Conservation (phyloP, 495 filamentous ascomycete genomes). For the Corynascus novoguineensis region DNA sequence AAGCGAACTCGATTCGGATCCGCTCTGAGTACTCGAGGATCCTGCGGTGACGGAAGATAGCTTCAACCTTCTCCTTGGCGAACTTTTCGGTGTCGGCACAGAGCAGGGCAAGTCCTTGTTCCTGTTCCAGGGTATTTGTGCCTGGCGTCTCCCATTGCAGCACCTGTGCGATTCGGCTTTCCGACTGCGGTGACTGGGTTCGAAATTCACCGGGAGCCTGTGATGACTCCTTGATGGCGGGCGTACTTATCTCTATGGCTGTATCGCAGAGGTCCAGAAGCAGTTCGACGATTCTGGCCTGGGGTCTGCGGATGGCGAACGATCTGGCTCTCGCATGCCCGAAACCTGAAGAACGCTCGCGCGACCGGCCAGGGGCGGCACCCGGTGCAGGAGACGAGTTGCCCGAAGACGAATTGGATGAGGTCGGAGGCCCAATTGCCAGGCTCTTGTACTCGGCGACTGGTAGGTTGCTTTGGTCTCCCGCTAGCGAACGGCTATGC, state of each 20-base stretch:
- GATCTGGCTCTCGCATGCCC: constrained; percentile 67
- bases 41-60: constrained; percentile 80
- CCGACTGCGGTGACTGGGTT: constrained; percentile 90
- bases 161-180: constrained; percentile 86
- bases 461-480: constrained; percentile 50
- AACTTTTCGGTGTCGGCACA: constrained; percentile 82
- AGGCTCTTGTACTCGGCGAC: constrained; percentile 87
- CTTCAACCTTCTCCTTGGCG: constrained; percentile 82
- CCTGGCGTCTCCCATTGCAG: constrained; percentile 92
- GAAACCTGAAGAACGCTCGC: constrained; percentile 72
- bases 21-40: constrained; percentile 95
- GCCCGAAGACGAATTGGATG: constrained; percentile 55
- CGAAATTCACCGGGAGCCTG: constrained; percentile 67
- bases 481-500: constrained; percentile 58
- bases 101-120: constrained; percentile 81
- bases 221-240: constrained; percentile 76
- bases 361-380: constrained; percentile 66
- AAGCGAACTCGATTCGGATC: constrained; percentile 86
- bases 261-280: constrained; percentile 95
- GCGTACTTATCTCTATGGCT: constrained; percentile 87
- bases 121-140: constrained; percentile 86
- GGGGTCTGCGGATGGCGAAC: constrained; percentile 82
- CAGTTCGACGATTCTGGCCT: constrained; percentile 88
- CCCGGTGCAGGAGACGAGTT: constrained; percentile 54
- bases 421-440: constrained; percentile 69